phyloP scores from a whole-genome alignment of 805 yeast species.

The Wickerhamiella lipophila region DNA sequence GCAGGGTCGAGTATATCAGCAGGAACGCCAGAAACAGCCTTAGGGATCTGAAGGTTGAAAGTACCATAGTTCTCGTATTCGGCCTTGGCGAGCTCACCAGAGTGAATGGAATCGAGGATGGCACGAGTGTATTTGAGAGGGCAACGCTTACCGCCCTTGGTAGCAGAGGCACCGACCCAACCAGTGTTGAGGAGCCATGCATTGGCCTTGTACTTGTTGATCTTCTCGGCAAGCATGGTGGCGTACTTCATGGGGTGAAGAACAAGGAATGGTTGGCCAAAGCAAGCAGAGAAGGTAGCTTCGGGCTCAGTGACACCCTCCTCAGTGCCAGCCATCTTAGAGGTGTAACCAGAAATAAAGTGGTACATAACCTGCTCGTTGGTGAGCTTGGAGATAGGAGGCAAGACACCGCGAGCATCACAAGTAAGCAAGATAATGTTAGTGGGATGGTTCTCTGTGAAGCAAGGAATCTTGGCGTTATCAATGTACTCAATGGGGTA shows the following conservation, averaged over 20 bases:
- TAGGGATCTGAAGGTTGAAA: slow-evolving; percentile 82
- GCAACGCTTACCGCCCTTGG: slow-evolving; percentile 93
- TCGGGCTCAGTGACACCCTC: slow-evolving; percentile 97
- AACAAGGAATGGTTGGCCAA: slow-evolving; percentile 97
- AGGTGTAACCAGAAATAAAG: slow-evolving; percentile 95
- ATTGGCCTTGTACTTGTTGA: slow-evolving; percentile 70
- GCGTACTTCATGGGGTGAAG: slow-evolving; percentile 98
- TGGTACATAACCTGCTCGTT: slow-evolving; percentile 98
- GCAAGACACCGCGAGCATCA: slow-evolving; percentile 96
- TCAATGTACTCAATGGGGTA: slow-evolving; percentile 96
- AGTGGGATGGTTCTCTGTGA: slow-evolving; percentile 79
- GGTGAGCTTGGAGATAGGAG: slow-evolving; percentile 88
- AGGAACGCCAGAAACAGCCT: slow-evolving; percentile 70
- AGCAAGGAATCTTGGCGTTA: slow-evolving; percentile 90
- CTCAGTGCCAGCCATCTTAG: slow-evolving; percentile 99
- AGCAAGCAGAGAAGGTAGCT: slow-evolving; percentile 96
- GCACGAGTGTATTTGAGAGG: slow-evolving; percentile 96
- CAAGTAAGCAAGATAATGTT: slow-evolving; percentile 88
- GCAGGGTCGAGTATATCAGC: slow-evolving; percentile 75
- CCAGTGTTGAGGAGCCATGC: slow-evolving; percentile 98
- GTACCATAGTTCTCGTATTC: slow-evolving; percentile 76
- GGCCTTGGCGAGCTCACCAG: slow-evolving; percentile 70
- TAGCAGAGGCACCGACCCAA: slow-evolving; percentile 91
- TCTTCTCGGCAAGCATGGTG: slow-evolving; percentile 87
- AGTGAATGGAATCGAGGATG: slow-evolving; percentile 84